Evolutionary conservation across 2,329 filamentous ascomycete species (phyloP).

Genomic region (Zymoseptoria brevis): DNA sequence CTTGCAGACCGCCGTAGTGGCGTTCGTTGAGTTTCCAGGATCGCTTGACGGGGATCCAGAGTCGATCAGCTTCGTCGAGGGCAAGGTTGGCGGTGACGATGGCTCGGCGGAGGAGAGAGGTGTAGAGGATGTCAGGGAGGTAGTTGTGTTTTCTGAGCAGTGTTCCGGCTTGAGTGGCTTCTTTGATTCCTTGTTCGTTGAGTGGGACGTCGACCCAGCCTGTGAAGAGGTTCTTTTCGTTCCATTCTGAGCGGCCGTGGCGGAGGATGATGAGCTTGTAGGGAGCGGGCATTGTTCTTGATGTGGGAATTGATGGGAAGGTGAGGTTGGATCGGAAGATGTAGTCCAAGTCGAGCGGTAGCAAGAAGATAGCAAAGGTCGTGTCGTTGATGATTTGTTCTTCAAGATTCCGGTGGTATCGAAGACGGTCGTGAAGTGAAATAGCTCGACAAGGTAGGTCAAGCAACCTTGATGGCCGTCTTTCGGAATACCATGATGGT

Average conservation of each 20-base stretch:
- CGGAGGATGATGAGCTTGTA: constrained; percentile 14
- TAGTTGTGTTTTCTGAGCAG: constrained; percentile 6
- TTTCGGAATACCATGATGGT: too few relatives aligned
- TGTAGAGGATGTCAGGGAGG: constrained; percentile 9
- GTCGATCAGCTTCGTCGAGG: constrained; percentile 4
- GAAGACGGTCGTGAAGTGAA: too few relatives aligned
- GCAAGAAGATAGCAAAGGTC: too few relatives aligned
- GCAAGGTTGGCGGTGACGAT: constrained; percentile 8
- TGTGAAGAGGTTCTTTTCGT: constrained; percentile 14
- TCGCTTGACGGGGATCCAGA: constrained; percentile 7
- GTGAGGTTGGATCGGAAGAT: not conserved
- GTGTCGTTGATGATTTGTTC: too few relatives aligned
- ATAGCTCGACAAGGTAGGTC: too few relatives aligned
- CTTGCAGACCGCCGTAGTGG: constrained; percentile 10
- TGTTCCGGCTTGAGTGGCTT: constrained; percentile 9
- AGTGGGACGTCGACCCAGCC: constrained; percentile 14
- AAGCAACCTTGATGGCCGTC: too few relatives aligned
- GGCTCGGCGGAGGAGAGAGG: constrained; percentile 8
- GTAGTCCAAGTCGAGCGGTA: not conserved
- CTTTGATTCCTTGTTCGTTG: constrained; percentile 7
- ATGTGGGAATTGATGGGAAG: not conserved
- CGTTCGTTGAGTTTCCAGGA: constrained; percentile 9
- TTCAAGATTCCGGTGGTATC: too few relatives aligned
- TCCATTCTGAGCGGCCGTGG: constrained; percentile 12
- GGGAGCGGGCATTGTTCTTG: not conserved